Evolutionary conservation across 1,284 basidiomycete species (phyloP).

Genomic region (Rhodotorula glutinis): DNA sequence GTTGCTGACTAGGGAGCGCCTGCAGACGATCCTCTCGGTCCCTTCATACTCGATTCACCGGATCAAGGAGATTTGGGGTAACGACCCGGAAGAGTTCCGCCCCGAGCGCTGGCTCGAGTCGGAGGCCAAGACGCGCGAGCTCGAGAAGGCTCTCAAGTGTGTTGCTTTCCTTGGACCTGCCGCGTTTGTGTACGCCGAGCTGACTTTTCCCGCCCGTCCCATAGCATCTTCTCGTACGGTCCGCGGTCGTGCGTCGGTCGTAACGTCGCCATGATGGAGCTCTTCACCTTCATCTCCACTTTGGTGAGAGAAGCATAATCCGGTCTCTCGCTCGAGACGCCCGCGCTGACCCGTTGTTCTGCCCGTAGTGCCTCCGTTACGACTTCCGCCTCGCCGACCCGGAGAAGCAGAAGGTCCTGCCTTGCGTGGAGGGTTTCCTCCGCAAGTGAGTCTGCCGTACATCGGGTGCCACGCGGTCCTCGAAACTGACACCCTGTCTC

Average conservation of each 20-base stretch:
- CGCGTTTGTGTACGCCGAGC: too few relatives aligned
- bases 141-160: slow-evolving; percentile 66
- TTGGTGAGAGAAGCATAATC: slow-evolving; percentile 47
- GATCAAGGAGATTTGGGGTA: slow-evolving; percentile 66
- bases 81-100: slow-evolving; percentile 54
- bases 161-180: too few relatives aligned
- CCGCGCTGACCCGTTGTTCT: not conserved
- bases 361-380: slow-evolving; percentile 58
- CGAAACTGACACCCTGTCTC: not conserved
- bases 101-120: slow-evolving; percentile 79
- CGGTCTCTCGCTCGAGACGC: not conserved
- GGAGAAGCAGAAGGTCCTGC: slow-evolving; percentile 53
- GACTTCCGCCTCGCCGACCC: slow-evolving; percentile 51
- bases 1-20: too few relatives aligned
- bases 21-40: slow-evolving; percentile 44
- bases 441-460: slow-evolving; percentile 54
- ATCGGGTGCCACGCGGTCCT: not conserved
- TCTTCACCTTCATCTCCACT: slow-evolving; percentile 70
- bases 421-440: slow-evolving; percentile 71
- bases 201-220: too few relatives aligned
- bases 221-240: slow-evolving; percentile 56
- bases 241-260: slow-evolving; percentile 47
- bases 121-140: slow-evolving; percentile 59
- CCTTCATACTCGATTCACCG: slow-evolving; percentile 73
- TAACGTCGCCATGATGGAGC: slow-evolving; percentile 56